Base-by-base conservation (phyloP, 805 yeast species). In the Crinitomyces ghanaensis region DNA sequence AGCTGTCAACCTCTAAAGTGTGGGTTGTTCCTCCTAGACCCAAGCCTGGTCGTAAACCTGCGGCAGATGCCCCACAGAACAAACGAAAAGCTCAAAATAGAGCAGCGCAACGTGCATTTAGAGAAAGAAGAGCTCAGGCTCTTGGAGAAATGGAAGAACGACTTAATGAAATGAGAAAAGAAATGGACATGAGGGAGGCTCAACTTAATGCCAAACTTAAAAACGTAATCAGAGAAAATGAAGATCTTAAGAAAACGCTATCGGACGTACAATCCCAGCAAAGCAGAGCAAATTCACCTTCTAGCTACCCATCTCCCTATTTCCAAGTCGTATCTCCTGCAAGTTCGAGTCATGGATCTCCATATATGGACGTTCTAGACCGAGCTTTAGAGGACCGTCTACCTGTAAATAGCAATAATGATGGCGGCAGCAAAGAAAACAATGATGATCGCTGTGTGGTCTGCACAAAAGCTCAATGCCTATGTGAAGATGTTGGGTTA, bases 91-190 rank as follows among this genome's bases (percentile, higher is more conserved):
- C 93, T 3, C 95, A 81, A 55, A 85, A 85, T 52, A 62, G 95
- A 38, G 93, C 91, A n/a, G 94, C 95, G 15, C 93, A 86, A 62
- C 53, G 94, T 37, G 93, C 96, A 2, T 82, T 83, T 59, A 62
- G 95, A 43, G 93, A 84, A 53, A 66, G 95, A 43, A 62, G 93
- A 46, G 93, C 95, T 13, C 79, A 80, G 20, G 60, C 85, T 33
- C 82, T 84, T 5, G 74, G 73, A 38, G 93, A 80, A 50, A 62
- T 86, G 35, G 94, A 83, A 52, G 70, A 67, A 33, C 74, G 72
- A 54, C 64, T 78, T 36, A 60, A 68, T 50, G 80, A 70, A 47
- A 66, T 76, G 33, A 88, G 79, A 55, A 68, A 70, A 43, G 86
- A 73, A 45, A 66, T 70, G 37, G 80, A 60, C 63, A 32, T 70